Percentiles rank a stretch among this genome's conserved stretches.
Conservation (phyloP, 1,284 basidiomycete species). For the Hymenochaete sp. region DNA sequence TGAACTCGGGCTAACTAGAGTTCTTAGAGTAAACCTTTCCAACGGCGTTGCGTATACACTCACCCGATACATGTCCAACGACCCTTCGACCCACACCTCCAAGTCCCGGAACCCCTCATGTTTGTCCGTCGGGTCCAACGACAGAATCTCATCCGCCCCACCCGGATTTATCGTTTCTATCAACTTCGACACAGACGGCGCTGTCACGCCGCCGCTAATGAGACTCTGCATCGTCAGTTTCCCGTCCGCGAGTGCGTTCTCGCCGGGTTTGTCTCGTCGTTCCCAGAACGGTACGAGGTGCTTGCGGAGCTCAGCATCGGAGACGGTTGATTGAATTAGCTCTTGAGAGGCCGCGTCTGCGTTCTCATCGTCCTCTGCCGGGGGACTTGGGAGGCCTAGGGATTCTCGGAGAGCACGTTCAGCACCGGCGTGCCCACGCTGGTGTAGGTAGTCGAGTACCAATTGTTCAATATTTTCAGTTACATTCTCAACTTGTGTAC, state of each 20-base stretch:
- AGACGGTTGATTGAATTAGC: constrained; percentile 29
- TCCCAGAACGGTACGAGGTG: constrained; percentile 56
- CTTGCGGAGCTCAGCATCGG: constrained; percentile 58
- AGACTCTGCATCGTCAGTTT: constrained; percentile 58
- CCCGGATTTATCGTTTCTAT: constrained; percentile 67
- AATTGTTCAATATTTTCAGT: constrained; percentile 42
- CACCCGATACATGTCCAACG: constrained; percentile 78
- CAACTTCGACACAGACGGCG: constrained; percentile 58
- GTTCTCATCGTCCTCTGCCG: constrained; percentile 48
- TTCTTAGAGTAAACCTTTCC: constrained; percentile 4
- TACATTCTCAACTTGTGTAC: constrained; percentile 20
- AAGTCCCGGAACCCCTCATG: constrained; percentile 82
- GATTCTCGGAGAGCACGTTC: constrained; percentile 69
- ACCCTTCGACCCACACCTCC: constrained; percentile 91
- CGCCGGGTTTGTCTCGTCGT: constrained; percentile 52
- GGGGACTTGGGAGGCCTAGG: constrained; percentile 41
- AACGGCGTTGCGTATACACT: constrained; percentile 23
- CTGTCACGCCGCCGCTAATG: constrained; percentile 46
- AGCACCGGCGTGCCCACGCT: constrained; percentile 72
- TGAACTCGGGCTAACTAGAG: constrained; percentile 72
- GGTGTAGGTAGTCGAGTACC: constrained; percentile 78
- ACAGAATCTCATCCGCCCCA: constrained; percentile 75
- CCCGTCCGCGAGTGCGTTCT: constrained; percentile 60
- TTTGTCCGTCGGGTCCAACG: constrained; percentile 82
- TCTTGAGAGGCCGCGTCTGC: constrained; percentile 34